Evolutionary conservation across 352 stramenopile species (phyloP).

Genomic region (Pythium phragmitis): DNA sequence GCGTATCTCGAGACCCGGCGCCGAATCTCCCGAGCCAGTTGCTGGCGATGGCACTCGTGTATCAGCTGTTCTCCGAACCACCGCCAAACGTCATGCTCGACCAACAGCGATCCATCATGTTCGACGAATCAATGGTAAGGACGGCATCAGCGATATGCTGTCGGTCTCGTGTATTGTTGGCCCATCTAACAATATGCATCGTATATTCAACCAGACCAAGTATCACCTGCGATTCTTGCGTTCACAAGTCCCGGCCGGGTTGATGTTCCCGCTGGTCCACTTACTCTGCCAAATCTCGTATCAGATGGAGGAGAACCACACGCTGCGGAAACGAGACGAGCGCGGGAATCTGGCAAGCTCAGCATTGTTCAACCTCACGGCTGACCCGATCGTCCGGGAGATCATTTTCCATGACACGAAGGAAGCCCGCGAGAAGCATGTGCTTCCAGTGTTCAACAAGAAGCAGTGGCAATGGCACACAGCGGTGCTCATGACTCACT

Average conservation of each 20-base stretch:
- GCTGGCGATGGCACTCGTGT: conserved; percentile 81
- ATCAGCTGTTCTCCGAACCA: conserved; percentile 82
- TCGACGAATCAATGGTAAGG: conserved; percentile 85
- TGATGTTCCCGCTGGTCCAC: conserved; percentile 86
- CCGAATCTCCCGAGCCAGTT: conserved; percentile 80
- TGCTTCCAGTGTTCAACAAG: conserved; percentile 82
- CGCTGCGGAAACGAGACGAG: conserved; percentile 78
- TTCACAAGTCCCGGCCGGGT: conserved; percentile 67
- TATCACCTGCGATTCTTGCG: conserved; percentile 83
- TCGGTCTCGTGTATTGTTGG: not conserved
- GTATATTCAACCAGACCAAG: conserved; percentile 54
- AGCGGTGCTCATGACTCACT: conserved; percentile 79
- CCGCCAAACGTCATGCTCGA: conserved; percentile 80
- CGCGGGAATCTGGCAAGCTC: conserved; percentile 72
- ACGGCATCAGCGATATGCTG: not conserved
- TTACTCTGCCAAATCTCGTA: conserved; percentile 88
- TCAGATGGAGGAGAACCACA: conserved; percentile 84
- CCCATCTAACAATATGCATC: conserved; percentile 2
- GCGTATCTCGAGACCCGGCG: conserved; percentile 65
- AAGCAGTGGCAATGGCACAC: conserved; percentile 77
- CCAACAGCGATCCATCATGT: conserved; percentile 76
- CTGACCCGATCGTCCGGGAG: conserved; percentile 81
- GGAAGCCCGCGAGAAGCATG: conserved; percentile 81
- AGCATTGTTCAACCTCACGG: conserved; percentile 87
- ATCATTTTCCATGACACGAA: conserved; percentile 88